These are phyloP conservation scores for Leishmania braziliensis DNA, from an alignment of 208 protist genomes.

Conservation along the genomic window DNA sequence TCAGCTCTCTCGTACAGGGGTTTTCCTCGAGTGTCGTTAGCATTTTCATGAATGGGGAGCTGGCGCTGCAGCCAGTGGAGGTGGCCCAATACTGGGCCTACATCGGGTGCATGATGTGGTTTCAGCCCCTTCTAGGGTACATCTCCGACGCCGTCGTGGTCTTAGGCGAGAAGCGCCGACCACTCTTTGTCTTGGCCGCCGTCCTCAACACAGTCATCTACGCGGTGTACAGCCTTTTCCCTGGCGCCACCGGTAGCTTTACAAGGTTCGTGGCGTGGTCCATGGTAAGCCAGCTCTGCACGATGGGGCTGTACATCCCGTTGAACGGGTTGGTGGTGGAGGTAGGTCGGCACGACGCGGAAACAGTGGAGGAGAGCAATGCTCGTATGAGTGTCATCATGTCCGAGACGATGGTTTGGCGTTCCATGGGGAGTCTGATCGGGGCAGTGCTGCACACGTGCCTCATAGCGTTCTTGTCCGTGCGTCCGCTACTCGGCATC, in stretches of 20 bases:
- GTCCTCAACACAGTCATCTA: slow-evolving; percentile 37
- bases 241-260: slow-evolving; percentile 13
- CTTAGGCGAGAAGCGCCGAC: slow-evolving; percentile 44
- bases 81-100: slow-evolving; percentile 49
- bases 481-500: slow-evolving; percentile 28
- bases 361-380: slow-evolving; percentile 46
- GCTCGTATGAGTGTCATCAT: slow-evolving; percentile 47
- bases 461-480: slow-evolving; percentile 14
- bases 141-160: slow-evolving; percentile 41
- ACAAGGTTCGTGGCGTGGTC: slow-evolving; percentile 31
- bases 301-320: slow-evolving; percentile 51
- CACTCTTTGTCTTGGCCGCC: slow-evolving; percentile 37
- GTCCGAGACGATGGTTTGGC: slow-evolving; percentile 53
- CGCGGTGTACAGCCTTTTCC: slow-evolving; percentile 19
- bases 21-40: slow-evolving; percentile 36
- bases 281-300: slow-evolving; percentile 34
- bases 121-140: slow-evolving; percentile 38
- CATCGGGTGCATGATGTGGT: slow-evolving; percentile 37
- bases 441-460: slow-evolving; percentile 36
- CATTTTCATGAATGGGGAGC: slow-evolving; percentile 39
- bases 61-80: slow-evolving; percentile 34
- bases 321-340: slow-evolving; percentile 58
- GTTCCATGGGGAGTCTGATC: slow-evolving; percentile 37
- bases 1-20: slow-evolving; percentile 31
- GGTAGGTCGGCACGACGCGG: slow-evolving; percentile 40